Evolutionary conservation across 179 eudicot species (phyloP).

Genomic region (Silene noctiflora): DNA sequence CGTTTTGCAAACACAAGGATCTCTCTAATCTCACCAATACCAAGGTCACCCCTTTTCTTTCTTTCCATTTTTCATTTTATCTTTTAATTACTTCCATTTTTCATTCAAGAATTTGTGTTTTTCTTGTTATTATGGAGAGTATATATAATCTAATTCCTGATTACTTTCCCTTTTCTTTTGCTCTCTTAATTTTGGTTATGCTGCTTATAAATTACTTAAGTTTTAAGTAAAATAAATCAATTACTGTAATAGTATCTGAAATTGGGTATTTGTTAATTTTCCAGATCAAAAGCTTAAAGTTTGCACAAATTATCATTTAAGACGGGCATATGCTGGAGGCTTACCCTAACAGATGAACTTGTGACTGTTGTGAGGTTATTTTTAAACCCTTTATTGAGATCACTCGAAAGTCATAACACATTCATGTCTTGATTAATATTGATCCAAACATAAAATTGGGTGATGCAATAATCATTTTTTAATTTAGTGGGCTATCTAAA

Average conservation of each 20-base stretch:
- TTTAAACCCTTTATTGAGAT: neutral
- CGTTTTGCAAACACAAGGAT: neutral
- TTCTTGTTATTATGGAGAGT: too few species aligned
- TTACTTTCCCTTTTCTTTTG: neutral
- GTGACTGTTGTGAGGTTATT: slow-evolving; percentile 17
- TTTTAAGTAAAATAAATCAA: neutral
- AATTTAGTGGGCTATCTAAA: too few species aligned
- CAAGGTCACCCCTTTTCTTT: neutral
- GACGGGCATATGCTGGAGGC: neutral
- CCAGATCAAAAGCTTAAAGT: slow-evolving; percentile 12
- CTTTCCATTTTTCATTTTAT: neutral
- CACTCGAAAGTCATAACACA: too few species aligned
- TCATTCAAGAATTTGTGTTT: too few species aligned
- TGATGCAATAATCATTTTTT: neutral
- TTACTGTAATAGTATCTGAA: neutral
- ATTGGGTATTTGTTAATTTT: neutral
- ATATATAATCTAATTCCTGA: too few species aligned
- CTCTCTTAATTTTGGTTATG: neutral
- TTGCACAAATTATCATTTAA: neutral
- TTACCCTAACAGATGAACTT: neutral
- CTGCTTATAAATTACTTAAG: neutral
- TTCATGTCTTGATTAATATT: neutral
- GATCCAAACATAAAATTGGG: neutral
- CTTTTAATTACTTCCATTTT: neutral
- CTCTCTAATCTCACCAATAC: neutral